phyloP scores from a whole-genome alignment of 2,329 filamentous ascomycete species.

The Botryotinia calthae region DNA sequence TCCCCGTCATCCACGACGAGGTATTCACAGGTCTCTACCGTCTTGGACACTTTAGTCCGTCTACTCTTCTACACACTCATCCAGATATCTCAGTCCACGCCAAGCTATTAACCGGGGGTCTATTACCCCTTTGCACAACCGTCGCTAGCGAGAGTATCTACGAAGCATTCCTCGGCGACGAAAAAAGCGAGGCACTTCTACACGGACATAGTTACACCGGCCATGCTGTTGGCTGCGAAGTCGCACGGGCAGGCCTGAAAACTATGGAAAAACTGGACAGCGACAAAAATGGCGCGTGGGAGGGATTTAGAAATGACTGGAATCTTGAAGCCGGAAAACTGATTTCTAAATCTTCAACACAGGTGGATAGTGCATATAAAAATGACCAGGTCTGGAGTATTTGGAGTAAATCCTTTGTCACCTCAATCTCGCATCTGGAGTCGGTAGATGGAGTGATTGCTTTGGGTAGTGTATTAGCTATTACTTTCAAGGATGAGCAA shows the following conservation, averaged over 20 bases:
- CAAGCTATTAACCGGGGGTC: conserved; percentile 77
- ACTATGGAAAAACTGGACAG: conserved; percentile 59
- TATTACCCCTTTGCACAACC: conserved; percentile 75
- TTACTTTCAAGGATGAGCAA: conserved; percentile 49
- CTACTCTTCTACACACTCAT: conserved; percentile 64
- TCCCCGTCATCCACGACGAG: conserved; percentile 81
- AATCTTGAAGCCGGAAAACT: background rate
- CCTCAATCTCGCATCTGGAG: conserved; percentile 53
- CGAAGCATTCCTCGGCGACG: conserved; percentile 63
- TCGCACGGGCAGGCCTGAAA: conserved; percentile 65
- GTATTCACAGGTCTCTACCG: conserved; percentile 86
- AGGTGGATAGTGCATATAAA: background rate
- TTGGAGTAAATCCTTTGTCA: conserved; percentile 63
- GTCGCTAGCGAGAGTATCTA: conserved; percentile 73
- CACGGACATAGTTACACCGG: conserved; percentile 89
- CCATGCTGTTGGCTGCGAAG: conserved; percentile 75
- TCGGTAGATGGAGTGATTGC: conserved; percentile 67
- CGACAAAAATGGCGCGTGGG: conserved; percentile 54
- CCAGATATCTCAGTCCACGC: conserved; percentile 79
- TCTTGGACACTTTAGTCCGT: conserved; percentile 68
- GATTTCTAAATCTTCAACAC: background rate
- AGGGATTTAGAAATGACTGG: conserved; percentile 53
- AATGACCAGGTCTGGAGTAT: conserved; percentile 58
- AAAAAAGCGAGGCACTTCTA: conserved; percentile 75
- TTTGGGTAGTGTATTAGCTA: conserved; percentile 70